Conservation (phyloP, 495 filamentous ascomycete species). For the Tuber indicum region DNA sequence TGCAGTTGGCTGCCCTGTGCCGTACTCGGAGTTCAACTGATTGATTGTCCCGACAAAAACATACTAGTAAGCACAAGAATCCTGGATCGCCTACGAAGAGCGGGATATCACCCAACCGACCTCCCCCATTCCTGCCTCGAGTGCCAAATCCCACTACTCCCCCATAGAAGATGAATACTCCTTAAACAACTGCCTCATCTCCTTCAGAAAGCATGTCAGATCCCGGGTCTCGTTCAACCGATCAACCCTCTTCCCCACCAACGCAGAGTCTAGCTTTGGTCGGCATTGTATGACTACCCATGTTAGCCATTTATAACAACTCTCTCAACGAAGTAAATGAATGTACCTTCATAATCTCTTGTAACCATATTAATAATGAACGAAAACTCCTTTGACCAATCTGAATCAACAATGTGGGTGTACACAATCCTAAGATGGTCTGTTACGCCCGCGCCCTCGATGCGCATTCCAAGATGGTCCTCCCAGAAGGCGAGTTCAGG, state of each 20-base stretch:
- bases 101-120: neutral
- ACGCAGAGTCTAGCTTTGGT: conserved; percentile 70
- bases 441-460: conserved; percentile 78
- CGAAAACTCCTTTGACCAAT: conserved; percentile 85
- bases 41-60: too few species aligned
- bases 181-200: conserved; percentile 80
- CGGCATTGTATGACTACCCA: conserved; percentile 61
- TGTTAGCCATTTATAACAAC: conserved; percentile 4
- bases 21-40: too few species aligned
- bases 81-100: too few species aligned
- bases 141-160: neutral
- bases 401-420: conserved; percentile 75
- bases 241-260: conserved; percentile 66
- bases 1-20: too few species aligned
- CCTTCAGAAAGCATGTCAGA: conserved; percentile 72
- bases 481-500: conserved; percentile 96
- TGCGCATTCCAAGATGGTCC: conserved; percentile 74
- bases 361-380: conserved; percentile 80
- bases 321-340: neutral
- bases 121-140: neutral
- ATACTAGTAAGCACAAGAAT: too few species aligned
- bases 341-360: conserved; percentile 59
- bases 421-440: conserved; percentile 88
- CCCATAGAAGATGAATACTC: neutral
- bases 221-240: conserved; percentile 76